Base-by-base conservation (phyloP, 2,329 filamentous ascomycete species). In the Aspergillus fructus region DNA sequence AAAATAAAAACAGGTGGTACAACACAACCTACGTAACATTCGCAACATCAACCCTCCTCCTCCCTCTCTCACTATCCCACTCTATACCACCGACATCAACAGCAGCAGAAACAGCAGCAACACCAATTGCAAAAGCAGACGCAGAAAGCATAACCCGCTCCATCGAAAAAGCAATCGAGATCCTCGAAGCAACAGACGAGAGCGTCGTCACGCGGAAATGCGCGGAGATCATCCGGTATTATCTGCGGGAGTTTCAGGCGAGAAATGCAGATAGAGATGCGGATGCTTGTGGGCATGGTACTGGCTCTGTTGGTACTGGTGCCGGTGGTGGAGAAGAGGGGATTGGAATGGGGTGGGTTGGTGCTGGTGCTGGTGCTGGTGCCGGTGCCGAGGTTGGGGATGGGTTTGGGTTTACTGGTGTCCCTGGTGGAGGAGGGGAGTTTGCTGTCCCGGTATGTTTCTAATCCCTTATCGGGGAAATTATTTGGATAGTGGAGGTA, bases 1-100 rank as follows among this genome's bases (percentile, higher is more conserved):
- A 39, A 13, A 23, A 24, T n/a, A n/a, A 50, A 40, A 13, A 4
- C 43, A 76, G 74, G 74, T 76, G 74, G 71, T 77, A 78, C 53
- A 78, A 78, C 57, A 71, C 72, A 42, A 77, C 74, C 0, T 78
- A 77, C 46, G 68, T 76, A 4, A 72, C 75, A 62, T 76, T 76
- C 52, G 75, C 74, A 34, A 72, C 70, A 23, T 71, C 69, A 3
- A 74, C 74, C 1, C 67, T 77, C 24, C 68, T 75, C 19, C 68
- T 74, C 4, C 69, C 71, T 34, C 68, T 72, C 61, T 71, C 67
- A 13, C 68, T 72, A 62, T 71, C 67, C 21, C 23, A 41, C 37
- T 40, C 40, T 6, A 37, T 37, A n/a, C 12, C 34, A n/a, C 6
- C 12, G n/a, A 37, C 11, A 34, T 11, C 11, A 34, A 3, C 11